Base-by-base conservation (phyloP, 495 filamentous ascomycete genomes). In the Penicillium paxilli region DNA sequence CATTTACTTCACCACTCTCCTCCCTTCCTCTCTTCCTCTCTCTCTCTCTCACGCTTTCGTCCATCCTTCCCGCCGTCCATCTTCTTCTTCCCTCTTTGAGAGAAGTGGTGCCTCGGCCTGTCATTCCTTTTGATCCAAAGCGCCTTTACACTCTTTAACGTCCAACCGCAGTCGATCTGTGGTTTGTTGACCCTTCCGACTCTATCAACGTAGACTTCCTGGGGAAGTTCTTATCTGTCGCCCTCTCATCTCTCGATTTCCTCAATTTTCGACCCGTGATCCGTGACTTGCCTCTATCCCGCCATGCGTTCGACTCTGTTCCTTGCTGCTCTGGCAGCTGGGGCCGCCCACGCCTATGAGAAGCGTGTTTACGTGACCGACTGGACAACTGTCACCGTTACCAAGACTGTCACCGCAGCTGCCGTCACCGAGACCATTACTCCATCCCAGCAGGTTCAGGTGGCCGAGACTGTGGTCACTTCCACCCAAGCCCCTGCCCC, bases 231-330 rank as follows among this genome's bases (percentile, higher is more conserved):
- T 51, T 33, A 37, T 52, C 49, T 14, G 16, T 47, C 23, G 12
- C 49, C 25, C 17, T 38, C 14, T 38, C n/a, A 38, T n/a, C 35
- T 38, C 26, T 28, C 26, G 35, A 38, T 19, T 38, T 26, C n/a
- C 26, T 28, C 26, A 28, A 28, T 28, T 7, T 38, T 19, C 16
- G 35, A 38, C 35, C 26, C 16, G 48, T 66, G 66, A 68, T 62
- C 69, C 66, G 61, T 63, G 51, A 61, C 55, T 20, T 42, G 35
- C 16, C 40, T 42, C 20, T 3, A 42, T 38, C 19, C 10, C 63
- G 49, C 24, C 49, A 94, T 95, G 90, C 89, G 83, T 69, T 83
- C 78, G 50, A 85, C 87, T 26, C 63, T 83, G 49, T 47, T 89
- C 48, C 55, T 90, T 59, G 77, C 83, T 62, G 78, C 80, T 40